Conservation (phyloP, 2,329 filamentous ascomycete genomes). For the Fonsecaea pugnacius region DNA sequence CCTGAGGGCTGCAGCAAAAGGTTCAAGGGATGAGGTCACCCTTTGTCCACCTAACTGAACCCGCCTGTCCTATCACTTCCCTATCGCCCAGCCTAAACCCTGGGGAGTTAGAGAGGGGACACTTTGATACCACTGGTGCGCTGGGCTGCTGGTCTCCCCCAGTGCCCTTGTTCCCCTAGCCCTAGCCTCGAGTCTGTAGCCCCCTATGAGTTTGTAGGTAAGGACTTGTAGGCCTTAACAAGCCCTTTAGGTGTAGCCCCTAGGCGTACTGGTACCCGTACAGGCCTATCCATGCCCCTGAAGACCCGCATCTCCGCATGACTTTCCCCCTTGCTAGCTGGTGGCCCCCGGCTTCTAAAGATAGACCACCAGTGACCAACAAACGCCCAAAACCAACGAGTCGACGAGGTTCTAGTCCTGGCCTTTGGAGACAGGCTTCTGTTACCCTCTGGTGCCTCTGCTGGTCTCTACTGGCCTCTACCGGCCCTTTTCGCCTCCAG, state of each 20-base stretch:
- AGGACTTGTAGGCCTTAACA: background rate
- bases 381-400: constrained; percentile 7
- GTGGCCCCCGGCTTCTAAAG: constrained; percentile 11
- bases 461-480: background rate
- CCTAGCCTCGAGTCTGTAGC: constrained; percentile 11
- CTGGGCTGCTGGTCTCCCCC: constrained; percentile 5
- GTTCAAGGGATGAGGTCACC: constrained; percentile 24
- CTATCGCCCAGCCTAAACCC: constrained; percentile 14
- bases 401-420: constrained; percentile 8
- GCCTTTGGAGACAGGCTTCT: background rate
- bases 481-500: constrained; percentile 3
- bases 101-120: constrained; percentile 11
- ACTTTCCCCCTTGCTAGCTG: background rate
- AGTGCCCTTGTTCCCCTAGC: constrained; percentile 9
- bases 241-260: background rate
- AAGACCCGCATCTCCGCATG: constrained; percentile 5
- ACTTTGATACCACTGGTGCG: constrained; percentile 19
- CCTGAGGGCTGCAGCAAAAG: constrained; percentile 26
- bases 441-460: background rate
- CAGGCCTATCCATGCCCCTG: constrained; percentile 12
- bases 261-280: background rate
- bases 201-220: background rate
- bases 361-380: constrained; percentile 17
- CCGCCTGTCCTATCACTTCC: constrained; percentile 21
- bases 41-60: background rate